Evolutionary conservation across 129 eudicot genomes (phyloP), one percentile per base, ranked within the genome.

Genomic region (Solidago caesia): DNA sequence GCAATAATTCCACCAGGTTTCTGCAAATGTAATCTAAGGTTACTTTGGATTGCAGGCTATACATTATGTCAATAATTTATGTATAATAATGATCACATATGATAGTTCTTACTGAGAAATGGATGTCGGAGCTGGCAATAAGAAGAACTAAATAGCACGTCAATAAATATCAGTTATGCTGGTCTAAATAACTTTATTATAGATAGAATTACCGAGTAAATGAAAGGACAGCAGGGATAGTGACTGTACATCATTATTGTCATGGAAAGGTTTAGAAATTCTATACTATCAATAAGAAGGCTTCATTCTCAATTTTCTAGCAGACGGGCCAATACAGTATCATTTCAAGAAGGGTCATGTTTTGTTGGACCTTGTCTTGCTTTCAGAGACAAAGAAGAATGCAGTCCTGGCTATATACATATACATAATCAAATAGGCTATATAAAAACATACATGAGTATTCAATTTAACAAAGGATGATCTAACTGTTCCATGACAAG

Each of bases 1-100:
- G 98, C 96, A 81, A 93, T 81, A 78, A 90, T 88, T 43, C 98
- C 98, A 79, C 98, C 98, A 77, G 98, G 98, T 90, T 93, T 93
- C 98, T 93, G 91, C 89, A 80, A 78, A 73, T 58, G 47, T 43
- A 63, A 39, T 71, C 39, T 16, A 55, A 15, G 62, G 76, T 62
- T 59, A 79, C 15, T 44, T 64, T 64, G 27, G 59, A 45, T 72
- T 72, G 57, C 61, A 64, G 48, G 57, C 71, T 72, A 45, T 55
- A 67, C 62, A 65, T 16, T 70, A 48, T 77, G 29, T 76, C 73
- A 67, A 56, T 75, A 55, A 25, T 77, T 51, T 44, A 58, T 52
- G 67, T 56, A 59, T 48, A 69, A 69, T 65, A 77, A 29, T 68
- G 63, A 68, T 68, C 62, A 68, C 62, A 68, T 68, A 75, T 63